Percentiles rank a stretch among this genome's conserved stretches.
These are phyloP conservation scores for Steccherinum ochraceum DNA, from an alignment of 768 basidiomycete genomes.

Conservation along the genomic window DNA sequence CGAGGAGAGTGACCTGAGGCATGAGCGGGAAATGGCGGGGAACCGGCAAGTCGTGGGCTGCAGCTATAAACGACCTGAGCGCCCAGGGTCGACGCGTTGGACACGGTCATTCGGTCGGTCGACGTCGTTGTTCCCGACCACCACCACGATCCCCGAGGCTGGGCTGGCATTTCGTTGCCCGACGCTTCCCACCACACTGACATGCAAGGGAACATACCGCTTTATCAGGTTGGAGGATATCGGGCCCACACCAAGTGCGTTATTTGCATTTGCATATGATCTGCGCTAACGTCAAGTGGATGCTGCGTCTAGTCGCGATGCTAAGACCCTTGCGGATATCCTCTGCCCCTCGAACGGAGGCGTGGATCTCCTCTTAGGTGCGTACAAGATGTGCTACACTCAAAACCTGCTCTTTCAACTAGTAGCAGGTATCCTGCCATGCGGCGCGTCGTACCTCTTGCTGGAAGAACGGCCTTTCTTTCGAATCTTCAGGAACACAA, in stretches of 20 bases:
- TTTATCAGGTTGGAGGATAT: background rate
- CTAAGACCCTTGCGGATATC: too few species aligned
- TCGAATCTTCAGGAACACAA: background rate
- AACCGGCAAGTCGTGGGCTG: background rate
- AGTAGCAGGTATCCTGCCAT: slow-evolving; percentile 20
- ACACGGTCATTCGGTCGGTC: too few species aligned
- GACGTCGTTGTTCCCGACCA: background rate
- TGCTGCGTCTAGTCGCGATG: too few species aligned
- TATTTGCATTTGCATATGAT: too few species aligned
- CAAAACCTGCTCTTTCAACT: too few species aligned
- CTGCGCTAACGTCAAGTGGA: too few species aligned
- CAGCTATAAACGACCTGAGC: too few species aligned
- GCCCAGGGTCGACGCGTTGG: too few species aligned
- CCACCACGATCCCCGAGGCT: too few species aligned
- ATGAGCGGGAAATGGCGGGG: background rate
- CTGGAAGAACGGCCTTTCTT: slow-evolving; percentile 1
- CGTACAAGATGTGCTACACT: too few species aligned
- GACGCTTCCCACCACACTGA: background rate
- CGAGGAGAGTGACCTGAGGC: background rate
- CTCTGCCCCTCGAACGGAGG: too few species aligned
- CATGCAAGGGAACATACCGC: background rate
- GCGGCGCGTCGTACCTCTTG: slow-evolving; percentile 20
- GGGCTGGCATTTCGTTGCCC: background rate
- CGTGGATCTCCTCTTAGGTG: background rate
- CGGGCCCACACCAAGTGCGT: background rate